These are phyloP conservation scores for Hirschioporus abietinus DNA, from an alignment of 768 basidiomycete species.

Conservation along the genomic window DNA sequence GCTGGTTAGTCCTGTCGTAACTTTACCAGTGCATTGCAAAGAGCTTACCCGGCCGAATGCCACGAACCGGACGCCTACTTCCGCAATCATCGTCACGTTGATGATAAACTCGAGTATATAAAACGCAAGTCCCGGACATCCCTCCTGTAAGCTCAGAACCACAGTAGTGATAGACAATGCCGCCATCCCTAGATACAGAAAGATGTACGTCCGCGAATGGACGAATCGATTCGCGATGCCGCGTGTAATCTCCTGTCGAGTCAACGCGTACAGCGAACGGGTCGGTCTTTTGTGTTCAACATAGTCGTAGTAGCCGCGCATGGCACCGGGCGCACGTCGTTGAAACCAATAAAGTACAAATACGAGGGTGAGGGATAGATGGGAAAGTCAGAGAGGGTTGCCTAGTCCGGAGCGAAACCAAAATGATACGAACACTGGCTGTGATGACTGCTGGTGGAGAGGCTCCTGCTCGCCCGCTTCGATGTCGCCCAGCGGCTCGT, in stretches of 20 bases:
- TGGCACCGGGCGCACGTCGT: neutral
- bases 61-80: conserved; percentile 87
- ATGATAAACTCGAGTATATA: conserved; percentile 87
- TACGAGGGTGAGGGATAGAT: neutral
- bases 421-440: conserved; percentile 1
- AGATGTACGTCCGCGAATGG: conserved; percentile 81
- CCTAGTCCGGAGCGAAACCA: conserved; percentile 1
- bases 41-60: conserved; percentile 84
- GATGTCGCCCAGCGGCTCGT: neutral
- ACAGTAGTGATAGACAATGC: conserved; percentile 83
- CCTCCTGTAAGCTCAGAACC: conserved; percentile 73
- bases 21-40: neutral
- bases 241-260: conserved; percentile 74
- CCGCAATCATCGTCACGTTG: conserved; percentile 88
- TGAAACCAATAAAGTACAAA: neutral
- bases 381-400: neutral
- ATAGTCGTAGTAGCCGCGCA: neutral
- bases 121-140: conserved; percentile 84
- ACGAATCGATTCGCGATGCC: conserved; percentile 89
- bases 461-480: conserved; percentile 1
- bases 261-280: conserved; percentile 81
- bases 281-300: conserved; percentile 42
- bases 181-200: conserved; percentile 87
- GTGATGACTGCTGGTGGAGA: conserved; percentile 1
- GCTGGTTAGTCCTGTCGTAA: neutral